phyloP scores from a whole-genome alignment of 2,329 filamentous ascomycete genomes.

The Orbilia javanica region DNA sequence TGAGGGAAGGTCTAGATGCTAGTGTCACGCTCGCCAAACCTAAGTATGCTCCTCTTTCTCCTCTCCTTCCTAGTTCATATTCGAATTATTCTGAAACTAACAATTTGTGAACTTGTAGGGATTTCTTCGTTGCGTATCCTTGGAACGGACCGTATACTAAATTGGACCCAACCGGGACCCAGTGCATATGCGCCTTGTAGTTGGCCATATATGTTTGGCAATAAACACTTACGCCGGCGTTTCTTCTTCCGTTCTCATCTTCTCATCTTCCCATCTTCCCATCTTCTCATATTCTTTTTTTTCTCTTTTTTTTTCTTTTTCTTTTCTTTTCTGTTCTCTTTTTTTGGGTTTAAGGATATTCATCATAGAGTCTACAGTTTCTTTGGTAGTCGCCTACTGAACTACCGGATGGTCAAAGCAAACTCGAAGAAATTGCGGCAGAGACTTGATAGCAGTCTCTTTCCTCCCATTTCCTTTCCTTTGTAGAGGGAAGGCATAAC shows the following conservation, averaged over 20 bases:
- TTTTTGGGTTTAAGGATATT: neutral
- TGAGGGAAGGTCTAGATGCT: slow-evolving; percentile 51
- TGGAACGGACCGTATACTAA: slow-evolving; percentile 55
- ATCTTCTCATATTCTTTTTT: neutral
- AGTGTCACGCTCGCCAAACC: slow-evolving; percentile 52
- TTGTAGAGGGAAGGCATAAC: neutral
- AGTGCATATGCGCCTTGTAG: slow-evolving; percentile 54
- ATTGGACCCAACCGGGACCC: slow-evolving; percentile 53
- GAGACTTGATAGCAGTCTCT: neutral
- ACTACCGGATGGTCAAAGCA: neutral
- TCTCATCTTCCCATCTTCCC: neutral
- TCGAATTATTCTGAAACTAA: slow-evolving; percentile 14
- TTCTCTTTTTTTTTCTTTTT: too few species aligned
- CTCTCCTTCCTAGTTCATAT: neutral
- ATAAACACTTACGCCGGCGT: neutral
- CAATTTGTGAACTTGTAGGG: slow-evolving; percentile 22
- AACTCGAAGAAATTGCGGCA: neutral
- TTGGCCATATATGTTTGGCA: neutral
- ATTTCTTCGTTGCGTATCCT: slow-evolving; percentile 52
- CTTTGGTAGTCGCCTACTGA: neutral
- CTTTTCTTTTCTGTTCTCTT: neutral
- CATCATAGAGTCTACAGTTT: slow-evolving; percentile 1
- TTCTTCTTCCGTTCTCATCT: neutral
- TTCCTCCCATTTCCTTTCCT: neutral
- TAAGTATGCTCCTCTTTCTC: slow-evolving; percentile 31